Evolutionary conservation across 2,329 filamentous ascomycete genomes (phyloP), one percentile per base, ranked within the genome.

Genomic region (Cyphellophora attinorum): DNA sequence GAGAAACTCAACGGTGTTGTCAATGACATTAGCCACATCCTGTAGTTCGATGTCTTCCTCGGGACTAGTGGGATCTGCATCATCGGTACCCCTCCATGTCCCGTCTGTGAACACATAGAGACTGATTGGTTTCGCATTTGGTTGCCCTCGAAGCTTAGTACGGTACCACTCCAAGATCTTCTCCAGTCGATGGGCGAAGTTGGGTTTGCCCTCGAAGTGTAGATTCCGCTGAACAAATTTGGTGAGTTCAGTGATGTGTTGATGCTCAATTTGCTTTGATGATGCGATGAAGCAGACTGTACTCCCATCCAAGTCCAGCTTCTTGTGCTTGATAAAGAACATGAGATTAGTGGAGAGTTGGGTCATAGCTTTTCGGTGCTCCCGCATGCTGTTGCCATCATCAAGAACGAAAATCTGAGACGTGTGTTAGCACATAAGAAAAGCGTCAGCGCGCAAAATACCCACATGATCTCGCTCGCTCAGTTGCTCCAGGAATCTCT

Each of bases 21-120:
- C 29, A 31, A 31, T 13, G 13, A 15, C 12, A n/a, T n/a, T 8
- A 25, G 21, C 8, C 21, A 8, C 21, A n/a, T 25, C 8, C 8
- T 25, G 21, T 8, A n/a, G 8, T 8, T 25, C 21, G n/a, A 25
- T 8, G n/a, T 25, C 8, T 8, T 25, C 21, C 8, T 8, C n/a
- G 8, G 21, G 21, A 15, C 12, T 15, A 11, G 5, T 11, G 6
- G 29, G 29, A 10, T 10, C 6, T 11, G 13, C 29, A 5, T 31
- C 12, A 11, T 13, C 29, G 16, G 27, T 29, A 29, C 16, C 27
- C 5, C 29, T 6, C 29, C 29, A 31, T 6, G n/a, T 17, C 6
- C 29, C 29, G n/a, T 31, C 29, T 14, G 29, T 31, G 5, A 31
- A 16, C 6, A 31, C 29, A 18, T 31, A 31, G 13, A 31, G 14